Evolutionary conservation across 2,329 filamentous ascomycete species (phyloP), one percentile per base, ranked within the genome.

Genomic region (Ophiostoma piceae): DNA sequence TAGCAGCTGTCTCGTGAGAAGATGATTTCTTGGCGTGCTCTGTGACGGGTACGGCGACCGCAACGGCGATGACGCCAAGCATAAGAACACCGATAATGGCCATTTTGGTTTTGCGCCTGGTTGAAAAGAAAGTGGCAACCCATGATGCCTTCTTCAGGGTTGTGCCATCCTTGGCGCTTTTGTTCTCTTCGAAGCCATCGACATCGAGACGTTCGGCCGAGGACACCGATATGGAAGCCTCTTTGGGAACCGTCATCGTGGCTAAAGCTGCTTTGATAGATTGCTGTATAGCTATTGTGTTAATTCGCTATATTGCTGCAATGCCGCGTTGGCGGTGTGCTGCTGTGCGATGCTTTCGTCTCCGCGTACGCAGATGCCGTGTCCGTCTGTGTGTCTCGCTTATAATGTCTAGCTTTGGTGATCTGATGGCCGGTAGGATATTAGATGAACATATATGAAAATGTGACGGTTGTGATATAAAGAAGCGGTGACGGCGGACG

Each of bases 21-120:
- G 32, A 37, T 43, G 62, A 65, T 2, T 19, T 47, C 29, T 65
- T 57, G 60, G 41, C 57, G 47, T 60, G 57, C 47, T 68, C 43
- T 12, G 67, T 68, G 26, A 70, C 35, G 11, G 69, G 69, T 37
- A 70, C 69, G 11, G 69, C 69, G 8, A 70, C 35, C 22, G 67
- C 69, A 60, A 68, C 39, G 43, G 69, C 67, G 51, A 68, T 41
- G 62, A 68, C 57, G 62, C 66, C 69, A 68, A 76, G 64, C 29
- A 75, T 35, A 66, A 68, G 72, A 32, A 74, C 67, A 51, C 72
- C 64, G 64, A 71, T 43, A 54, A 57, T 35, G 29, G 67, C 70
- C 72, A 75, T 74, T 19, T 71, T 69, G 43, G 60, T 54, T 41
- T 69, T 71, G 29, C 67, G 67, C 12, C 43, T 29, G 9, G 69